A percentile compares a stretch with the other conserved stretches of the same genome.
phyloP scores from a whole-genome alignment of 768 basidiomycete genomes.

The Cystobasidium ongulense region DNA sequence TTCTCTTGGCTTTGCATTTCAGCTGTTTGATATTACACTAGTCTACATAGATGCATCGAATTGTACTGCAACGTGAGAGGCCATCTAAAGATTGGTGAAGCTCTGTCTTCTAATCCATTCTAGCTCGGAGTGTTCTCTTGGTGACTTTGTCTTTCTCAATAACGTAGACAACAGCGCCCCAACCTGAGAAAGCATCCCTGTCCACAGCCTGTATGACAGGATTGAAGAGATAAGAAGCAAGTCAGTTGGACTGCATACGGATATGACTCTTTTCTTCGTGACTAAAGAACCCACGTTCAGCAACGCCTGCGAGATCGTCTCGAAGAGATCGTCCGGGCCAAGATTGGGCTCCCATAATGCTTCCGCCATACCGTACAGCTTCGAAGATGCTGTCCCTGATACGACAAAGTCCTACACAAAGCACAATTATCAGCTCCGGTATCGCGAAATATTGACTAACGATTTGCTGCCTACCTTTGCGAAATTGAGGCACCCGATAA shows the following conservation, averaged over 20 bases:
- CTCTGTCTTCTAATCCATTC: constrained; percentile 67
- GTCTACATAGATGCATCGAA: background rate
- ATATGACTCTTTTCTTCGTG: background rate
- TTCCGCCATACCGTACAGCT: constrained; percentile 94
- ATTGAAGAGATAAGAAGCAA: background rate
- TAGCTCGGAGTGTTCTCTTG: constrained; percentile 75
- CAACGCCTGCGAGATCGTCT: constrained; percentile 93
- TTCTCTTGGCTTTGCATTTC: too few species aligned
- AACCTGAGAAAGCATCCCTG: constrained; percentile 91
- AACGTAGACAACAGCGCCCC: constrained; percentile 90
- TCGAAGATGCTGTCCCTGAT: constrained; percentile 80
- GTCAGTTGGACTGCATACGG: background rate
- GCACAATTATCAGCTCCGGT: background rate
- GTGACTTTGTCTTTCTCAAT: constrained; percentile 56
- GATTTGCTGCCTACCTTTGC: constrained; percentile 52
- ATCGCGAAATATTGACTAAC: background rate
- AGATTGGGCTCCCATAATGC: constrained; percentile 97
- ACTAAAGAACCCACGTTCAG: constrained; percentile 52
- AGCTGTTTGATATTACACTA: background rate
- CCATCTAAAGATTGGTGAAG: background rate
- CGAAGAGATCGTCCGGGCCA: constrained; percentile 92
- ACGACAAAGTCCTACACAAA: constrained; percentile 77
- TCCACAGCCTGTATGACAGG: constrained; percentile 58
- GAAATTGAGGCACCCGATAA: constrained; percentile 86
- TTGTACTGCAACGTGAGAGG: too few species aligned